phyloP scores from a whole-genome alignment of 164 flowering plant species.

The Hamamelis virginiana region DNA sequence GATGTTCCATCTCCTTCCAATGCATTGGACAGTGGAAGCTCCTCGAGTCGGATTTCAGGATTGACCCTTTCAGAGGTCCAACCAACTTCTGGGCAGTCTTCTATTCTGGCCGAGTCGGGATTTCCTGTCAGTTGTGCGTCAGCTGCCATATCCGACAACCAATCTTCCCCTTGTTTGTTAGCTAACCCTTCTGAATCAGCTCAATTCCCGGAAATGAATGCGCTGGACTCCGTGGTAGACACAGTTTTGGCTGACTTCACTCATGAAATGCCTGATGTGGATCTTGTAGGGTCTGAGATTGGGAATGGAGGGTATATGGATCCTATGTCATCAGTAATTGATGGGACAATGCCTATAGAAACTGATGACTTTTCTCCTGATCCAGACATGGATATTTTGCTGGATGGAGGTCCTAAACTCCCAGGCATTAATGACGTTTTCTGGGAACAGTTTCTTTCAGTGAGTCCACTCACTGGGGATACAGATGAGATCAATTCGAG shows the following conservation, averaged over 20 bases:
- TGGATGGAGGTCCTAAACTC: constrained; percentile 42
- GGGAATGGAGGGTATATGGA: constrained; percentile 20
- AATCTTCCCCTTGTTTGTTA: constrained; percentile 23
- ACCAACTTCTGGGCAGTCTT: constrained; percentile 37
- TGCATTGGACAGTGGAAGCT: constrained; percentile 38
- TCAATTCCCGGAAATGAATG: constrained; percentile 18
- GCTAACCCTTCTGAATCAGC: constrained; percentile 11
- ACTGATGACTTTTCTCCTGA: constrained; percentile 25
- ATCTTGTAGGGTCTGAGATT: constrained; percentile 18
- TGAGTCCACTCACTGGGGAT: constrained; percentile 40
- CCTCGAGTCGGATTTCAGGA: constrained; percentile 44
- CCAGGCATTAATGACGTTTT: constrained; percentile 59
- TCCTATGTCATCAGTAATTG: constrained; percentile 24
- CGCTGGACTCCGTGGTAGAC: constrained; percentile 17
- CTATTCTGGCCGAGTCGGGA: constrained; percentile 19
- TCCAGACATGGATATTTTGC: constrained; percentile 24
- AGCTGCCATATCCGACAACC: constrained; percentile 29
- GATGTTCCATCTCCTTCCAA: constrained; percentile 27
- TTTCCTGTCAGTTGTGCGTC: constrained; percentile 11
- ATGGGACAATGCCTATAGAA: constrained; percentile 26
- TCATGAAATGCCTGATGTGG: constrained; percentile 20
- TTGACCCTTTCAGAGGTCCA: constrained; percentile 66
- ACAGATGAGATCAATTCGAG: constrained; percentile 40
- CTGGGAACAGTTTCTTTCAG: constrained; percentile 76
- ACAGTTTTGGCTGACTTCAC: constrained; percentile 18